Evolutionary conservation across 805 yeast species (phyloP).

Genomic region (Nakazawaea holstii): DNA sequence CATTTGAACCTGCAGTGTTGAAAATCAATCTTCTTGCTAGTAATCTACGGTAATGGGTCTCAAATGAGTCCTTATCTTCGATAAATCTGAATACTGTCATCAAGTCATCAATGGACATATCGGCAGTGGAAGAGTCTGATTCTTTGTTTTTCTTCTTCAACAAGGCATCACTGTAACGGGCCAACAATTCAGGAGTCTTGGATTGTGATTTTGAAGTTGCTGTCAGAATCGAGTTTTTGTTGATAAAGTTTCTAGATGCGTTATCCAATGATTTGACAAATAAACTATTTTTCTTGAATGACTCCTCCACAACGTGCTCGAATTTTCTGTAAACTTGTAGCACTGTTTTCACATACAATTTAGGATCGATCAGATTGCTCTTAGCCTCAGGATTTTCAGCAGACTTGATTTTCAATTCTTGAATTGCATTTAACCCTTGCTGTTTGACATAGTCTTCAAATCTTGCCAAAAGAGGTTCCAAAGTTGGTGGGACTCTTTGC

Average conservation of each 20-base stretch:
- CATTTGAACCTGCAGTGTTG: constrained; percentile 34
- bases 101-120: constrained; percentile 77
- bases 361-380: constrained; percentile 58
- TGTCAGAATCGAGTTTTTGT: constrained; percentile 74
- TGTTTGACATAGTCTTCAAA: constrained; percentile 69
- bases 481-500: constrained; percentile 71
- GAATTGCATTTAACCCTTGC: constrained; percentile 58
- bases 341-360: constrained; percentile 71
- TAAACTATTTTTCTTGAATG: constrained; percentile 69
- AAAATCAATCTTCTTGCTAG: constrained; percentile 80
- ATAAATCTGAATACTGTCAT: constrained; percentile 84
- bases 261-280: constrained; percentile 85
- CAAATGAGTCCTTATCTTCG: constrained; percentile 93
- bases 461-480: constrained; percentile 69
- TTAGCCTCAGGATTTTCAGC: constrained; percentile 19
- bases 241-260: constrained; percentile 83
- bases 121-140: constrained; percentile 46
- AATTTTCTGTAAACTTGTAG: constrained; percentile 66
- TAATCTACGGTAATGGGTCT: constrained; percentile 83
- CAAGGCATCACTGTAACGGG: constrained; percentile 80
- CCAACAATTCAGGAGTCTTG: constrained; percentile 88
- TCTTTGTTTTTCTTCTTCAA: constrained; percentile 73
- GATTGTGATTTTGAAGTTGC: constrained; percentile 55
- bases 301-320: constrained; percentile 53
- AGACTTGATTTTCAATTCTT: constrained; percentile 40